A percentile compares a stretch with the other conserved stretches of the same genome.
Evolutionary conservation across 192 early-diverging fungal species (phyloP).

Genomic region (Dissophora globulifera): DNA sequence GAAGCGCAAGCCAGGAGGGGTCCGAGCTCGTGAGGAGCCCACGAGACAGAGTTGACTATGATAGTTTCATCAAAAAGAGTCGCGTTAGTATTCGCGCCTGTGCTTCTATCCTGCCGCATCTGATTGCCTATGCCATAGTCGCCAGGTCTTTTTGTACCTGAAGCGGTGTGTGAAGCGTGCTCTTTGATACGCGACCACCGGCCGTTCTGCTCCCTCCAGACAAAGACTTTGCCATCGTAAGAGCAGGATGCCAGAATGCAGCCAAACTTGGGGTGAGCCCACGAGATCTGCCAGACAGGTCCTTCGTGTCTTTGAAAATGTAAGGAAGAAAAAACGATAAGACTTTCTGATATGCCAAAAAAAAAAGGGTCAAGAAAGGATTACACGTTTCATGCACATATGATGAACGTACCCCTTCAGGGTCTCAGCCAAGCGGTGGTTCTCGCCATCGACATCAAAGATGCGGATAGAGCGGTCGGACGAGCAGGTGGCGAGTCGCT

Average conservation of each 20-base stretch:
- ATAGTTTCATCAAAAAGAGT: too few species aligned
- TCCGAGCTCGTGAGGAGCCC: slow-evolving; percentile 98
- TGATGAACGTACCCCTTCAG: slow-evolving; percentile 70
- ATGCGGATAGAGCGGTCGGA: slow-evolving; percentile 95
- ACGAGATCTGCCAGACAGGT: slow-evolving; percentile 99
- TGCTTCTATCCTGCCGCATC: too few species aligned
- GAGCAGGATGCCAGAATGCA: slow-evolving; percentile 95
- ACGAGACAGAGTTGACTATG: slow-evolving; percentile 93
- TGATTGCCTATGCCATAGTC: too few species aligned
- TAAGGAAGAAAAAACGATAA: background rate
- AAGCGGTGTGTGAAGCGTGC: slow-evolving; percentile 87
- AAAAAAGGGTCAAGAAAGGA: too few species aligned
- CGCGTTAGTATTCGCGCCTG: too few species aligned
- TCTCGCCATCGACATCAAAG: slow-evolving; percentile 88
- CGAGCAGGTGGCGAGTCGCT: slow-evolving; percentile 96
- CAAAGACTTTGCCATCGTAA: slow-evolving; percentile 94
- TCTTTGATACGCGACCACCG: slow-evolving; percentile 86
- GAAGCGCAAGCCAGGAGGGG: slow-evolving; percentile 92
- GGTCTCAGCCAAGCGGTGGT: slow-evolving; percentile 72
- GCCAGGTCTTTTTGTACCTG: slow-evolving; percentile 71
- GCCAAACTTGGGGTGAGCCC: slow-evolving; percentile 99
- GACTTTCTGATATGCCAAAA: slow-evolving; percentile 26
- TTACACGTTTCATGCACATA: background rate
- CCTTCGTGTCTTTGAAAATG: slow-evolving; percentile 85
- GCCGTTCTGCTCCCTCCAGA: slow-evolving; percentile 95